Conservation (phyloP, 495 filamentous ascomycete genomes). For the Sabuloglossum arenarium region DNA sequence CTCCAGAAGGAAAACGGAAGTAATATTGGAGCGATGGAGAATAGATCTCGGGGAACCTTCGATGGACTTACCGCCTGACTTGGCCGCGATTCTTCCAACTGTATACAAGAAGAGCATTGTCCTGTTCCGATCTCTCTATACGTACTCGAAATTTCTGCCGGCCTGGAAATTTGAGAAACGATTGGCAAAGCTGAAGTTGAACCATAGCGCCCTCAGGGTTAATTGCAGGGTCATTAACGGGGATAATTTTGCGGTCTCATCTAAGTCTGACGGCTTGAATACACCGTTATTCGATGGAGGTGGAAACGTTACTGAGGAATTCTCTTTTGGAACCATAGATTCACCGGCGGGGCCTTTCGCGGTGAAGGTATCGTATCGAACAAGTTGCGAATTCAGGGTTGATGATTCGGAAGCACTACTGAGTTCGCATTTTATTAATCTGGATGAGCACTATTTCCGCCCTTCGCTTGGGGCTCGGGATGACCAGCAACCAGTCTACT, state of each 20-base stretch:
- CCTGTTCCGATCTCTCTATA: conserved; percentile 80
- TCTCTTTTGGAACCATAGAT: conserved; percentile 58
- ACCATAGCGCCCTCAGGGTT: conserved; percentile 40
- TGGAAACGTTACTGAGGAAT: conserved; percentile 48
- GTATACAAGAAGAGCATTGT: conserved; percentile 94
- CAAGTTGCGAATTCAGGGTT: conserved; percentile 72
- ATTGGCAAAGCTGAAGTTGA: conserved; percentile 39
- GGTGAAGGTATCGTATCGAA: conserved; percentile 63
- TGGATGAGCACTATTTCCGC: conserved; percentile 70
- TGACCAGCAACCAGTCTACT: conserved; percentile 16
- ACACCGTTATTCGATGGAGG: conserved; percentile 48
- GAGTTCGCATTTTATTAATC: conserved; percentile 88
- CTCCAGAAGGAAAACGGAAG: conserved; percentile 30
- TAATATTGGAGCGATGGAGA: conserved; percentile 80
- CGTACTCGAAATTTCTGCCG: conserved; percentile 62
- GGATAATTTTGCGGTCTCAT: conserved; percentile 17
- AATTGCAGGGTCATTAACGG: conserved; percentile 61
- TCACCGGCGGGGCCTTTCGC: conserved; percentile 72
- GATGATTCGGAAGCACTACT: conserved; percentile 79
- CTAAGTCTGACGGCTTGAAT: conserved; percentile 41
- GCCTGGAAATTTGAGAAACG: conserved; percentile 71
- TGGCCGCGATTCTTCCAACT: conserved; percentile 53
- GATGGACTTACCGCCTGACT: conserved; percentile 35
- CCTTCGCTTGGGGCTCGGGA: conserved; percentile 37
- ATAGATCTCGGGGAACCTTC: conserved; percentile 48